phyloP scores from a whole-genome alignment of 176 grass and related monocot species.

The Thinopyrum elongatum region DNA sequence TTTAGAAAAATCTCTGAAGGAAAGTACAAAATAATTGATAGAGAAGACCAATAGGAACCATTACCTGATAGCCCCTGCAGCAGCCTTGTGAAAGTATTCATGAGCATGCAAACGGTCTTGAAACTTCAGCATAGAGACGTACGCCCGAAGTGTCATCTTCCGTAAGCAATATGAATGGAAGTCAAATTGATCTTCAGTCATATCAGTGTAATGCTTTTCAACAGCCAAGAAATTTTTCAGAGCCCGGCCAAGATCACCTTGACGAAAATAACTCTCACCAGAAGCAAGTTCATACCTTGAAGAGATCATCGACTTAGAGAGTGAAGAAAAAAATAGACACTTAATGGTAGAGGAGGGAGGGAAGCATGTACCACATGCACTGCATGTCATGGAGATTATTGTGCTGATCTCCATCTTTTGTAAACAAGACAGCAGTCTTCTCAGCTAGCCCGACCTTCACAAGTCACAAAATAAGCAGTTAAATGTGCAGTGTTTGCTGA shows the following conservation, averaged over 20 bases:
- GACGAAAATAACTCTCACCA: conserved; percentile 91
- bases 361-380: conserved; percentile 81
- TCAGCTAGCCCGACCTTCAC: conserved; percentile 85
- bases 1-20: conserved; percentile 28
- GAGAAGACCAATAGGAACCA: conserved; percentile 20
- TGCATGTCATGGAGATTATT: conserved; percentile 99
- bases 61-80: conserved; percentile 90
- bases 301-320: conserved; percentile 19
- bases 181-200: conserved; percentile 99
- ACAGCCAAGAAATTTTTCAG: conserved; percentile 96
- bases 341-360: background rate
- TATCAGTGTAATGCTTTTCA: conserved; percentile 93
- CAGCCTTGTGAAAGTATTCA: conserved; percentile 98
- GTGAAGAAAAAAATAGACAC: background rate
- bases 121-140: conserved; percentile 98
- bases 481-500: background rate
- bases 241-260: conserved; percentile 92
- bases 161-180: conserved; percentile 99
- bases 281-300: conserved; percentile 98
- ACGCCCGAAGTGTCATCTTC: conserved; percentile 95
- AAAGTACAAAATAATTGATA: conserved; percentile 20
- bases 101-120: conserved; percentile 96
- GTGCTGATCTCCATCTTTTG: conserved; percentile 98
- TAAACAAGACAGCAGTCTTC: conserved; percentile 97
- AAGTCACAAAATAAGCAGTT: conserved; percentile 10